These are phyloP conservation scores for Coemansia biformis DNA, from an alignment of 192 early-diverging fungal genomes.

Conservation along the genomic window DNA sequence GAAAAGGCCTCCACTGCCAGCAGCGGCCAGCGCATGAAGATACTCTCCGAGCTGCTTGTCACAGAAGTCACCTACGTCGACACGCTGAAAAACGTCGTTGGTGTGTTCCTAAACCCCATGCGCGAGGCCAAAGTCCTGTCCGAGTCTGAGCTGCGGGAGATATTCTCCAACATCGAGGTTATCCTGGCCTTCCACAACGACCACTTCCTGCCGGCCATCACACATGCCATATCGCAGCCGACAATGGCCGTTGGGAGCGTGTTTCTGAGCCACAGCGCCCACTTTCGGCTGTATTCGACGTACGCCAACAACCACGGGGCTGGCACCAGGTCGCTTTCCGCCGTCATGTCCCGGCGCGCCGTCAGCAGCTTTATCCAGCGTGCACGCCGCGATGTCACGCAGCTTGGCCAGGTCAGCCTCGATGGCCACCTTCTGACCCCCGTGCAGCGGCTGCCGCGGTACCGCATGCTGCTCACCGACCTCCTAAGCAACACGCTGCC, in stretches of 20 bases:
- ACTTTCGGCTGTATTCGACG: slow-evolving; percentile 76
- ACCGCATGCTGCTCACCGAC: slow-evolving; percentile 79
- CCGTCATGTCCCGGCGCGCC: slow-evolving; percentile 40
- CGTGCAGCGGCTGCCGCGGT: slow-evolving; percentile 91
- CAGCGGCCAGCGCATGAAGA: slow-evolving; percentile 54
- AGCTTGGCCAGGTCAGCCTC: slow-evolving; percentile 71
- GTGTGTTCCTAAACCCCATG: slow-evolving; percentile 59
- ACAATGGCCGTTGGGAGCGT: slow-evolving; percentile 62
- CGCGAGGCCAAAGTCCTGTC: slow-evolving; percentile 49
- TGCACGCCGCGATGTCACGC: slow-evolving; percentile 53
- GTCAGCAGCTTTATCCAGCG: slow-evolving; percentile 33
- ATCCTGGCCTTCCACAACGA: slow-evolving; percentile 65
- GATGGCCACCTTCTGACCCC: slow-evolving; percentile 84
- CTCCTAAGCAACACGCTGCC: slow-evolving; percentile 72
- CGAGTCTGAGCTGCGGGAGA: slow-evolving; percentile 55
- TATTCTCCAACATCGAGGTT: slow-evolving; percentile 82
- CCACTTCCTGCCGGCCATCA: slow-evolving; percentile 59
- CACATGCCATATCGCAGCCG: slow-evolving; percentile 30
- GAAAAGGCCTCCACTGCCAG: slow-evolving; percentile 20
- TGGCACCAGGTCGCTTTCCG: slow-evolving; percentile 57
- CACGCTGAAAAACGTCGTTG: slow-evolving; percentile 66
- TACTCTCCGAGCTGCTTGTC: slow-evolving; percentile 73
- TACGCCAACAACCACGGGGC: slow-evolving; percentile 84
- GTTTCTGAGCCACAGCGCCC: slow-evolving; percentile 69
- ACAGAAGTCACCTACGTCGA: slow-evolving; percentile 87